Percentiles rank a stretch among this genome's conserved stretches.
Evolutionary conservation across 768 basidiomycete species (phyloP).

Genomic region (Suillus weaverae): DNA sequence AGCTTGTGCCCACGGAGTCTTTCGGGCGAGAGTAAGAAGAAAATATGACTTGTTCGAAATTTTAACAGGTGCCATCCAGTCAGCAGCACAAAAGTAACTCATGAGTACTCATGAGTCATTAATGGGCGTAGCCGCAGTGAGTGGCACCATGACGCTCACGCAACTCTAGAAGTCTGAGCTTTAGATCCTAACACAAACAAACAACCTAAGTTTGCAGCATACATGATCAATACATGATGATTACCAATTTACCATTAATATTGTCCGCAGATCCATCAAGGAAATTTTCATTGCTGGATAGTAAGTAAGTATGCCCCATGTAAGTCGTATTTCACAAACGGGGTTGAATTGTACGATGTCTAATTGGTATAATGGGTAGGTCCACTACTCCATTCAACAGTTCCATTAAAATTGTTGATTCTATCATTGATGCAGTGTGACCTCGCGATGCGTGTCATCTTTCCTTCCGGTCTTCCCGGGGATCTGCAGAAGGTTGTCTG

Average conservation of each 20-base stretch:
- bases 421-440: not conserved
- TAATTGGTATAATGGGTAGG: not conserved
- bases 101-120: not conserved
- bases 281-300: not conserved
- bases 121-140: too few relatives aligned
- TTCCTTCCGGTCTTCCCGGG: not conserved
- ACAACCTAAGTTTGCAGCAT: not conserved
- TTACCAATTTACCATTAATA: not conserved
- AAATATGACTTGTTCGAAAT: slow-evolving; percentile 15
- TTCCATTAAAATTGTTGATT: not conserved
- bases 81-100: not conserved
- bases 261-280: not conserved
- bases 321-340: not conserved
- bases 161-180: not conserved
- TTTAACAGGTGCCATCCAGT: slow-evolving; percentile 6
- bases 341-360: not conserved
- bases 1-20: slow-evolving; percentile 56
- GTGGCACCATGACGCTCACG: too few relatives aligned
- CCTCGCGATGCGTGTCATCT: not conserved
- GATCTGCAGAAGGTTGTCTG: not conserved
- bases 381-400: not conserved
- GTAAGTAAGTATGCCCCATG: not conserved
- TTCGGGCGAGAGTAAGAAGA: slow-evolving; percentile 27
- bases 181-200: slow-evolving; percentile 1
- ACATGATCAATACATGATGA: too few relatives aligned